These are phyloP conservation scores for Phytophthora idaei DNA, from an alignment of 352 stramenopile species.

Conservation along the genomic window DNA sequence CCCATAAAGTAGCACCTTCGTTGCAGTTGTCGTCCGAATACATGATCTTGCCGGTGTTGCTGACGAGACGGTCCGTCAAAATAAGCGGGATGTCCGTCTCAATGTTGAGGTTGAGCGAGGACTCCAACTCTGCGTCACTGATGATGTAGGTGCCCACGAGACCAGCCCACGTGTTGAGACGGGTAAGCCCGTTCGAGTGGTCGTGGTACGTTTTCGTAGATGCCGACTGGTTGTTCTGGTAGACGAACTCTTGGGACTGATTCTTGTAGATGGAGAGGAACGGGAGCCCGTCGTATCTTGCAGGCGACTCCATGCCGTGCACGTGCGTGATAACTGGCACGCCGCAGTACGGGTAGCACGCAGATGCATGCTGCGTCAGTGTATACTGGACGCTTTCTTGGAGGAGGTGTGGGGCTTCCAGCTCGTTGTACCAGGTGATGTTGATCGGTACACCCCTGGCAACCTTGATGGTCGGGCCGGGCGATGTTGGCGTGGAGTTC, in stretches of 20 bases:
- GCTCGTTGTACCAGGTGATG: slow-evolving; percentile 52
- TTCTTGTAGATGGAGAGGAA: slow-evolving; percentile 61
- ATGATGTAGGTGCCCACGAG: slow-evolving; percentile 64
- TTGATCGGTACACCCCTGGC: slow-evolving; percentile 37
- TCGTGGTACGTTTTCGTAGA: slow-evolving; percentile 69
- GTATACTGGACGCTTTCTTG: slow-evolving; percentile 41
- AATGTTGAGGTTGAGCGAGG: slow-evolving; percentile 52
- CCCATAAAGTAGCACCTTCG: slow-evolving; percentile 41
- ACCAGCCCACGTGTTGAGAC: slow-evolving; percentile 68
- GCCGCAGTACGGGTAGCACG: slow-evolving; percentile 63
- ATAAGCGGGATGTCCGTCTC: slow-evolving; percentile 60
- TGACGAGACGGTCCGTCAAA: slow-evolving; percentile 53
- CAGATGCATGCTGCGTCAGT: slow-evolving; percentile 41
- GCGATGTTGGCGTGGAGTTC: slow-evolving; percentile 39
- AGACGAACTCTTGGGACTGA: slow-evolving; percentile 52
- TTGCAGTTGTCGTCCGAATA: slow-evolving; percentile 64
- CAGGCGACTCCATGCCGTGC: slow-evolving; percentile 55
- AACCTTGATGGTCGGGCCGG: slow-evolving; percentile 48
- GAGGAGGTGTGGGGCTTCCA: slow-evolving; percentile 46
- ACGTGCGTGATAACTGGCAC: slow-evolving; percentile 59
- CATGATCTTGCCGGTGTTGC: slow-evolving; percentile 43
- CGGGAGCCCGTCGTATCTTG: slow-evolving; percentile 54
- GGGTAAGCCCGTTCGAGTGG: slow-evolving; percentile 57
- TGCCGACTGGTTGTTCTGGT: slow-evolving; percentile 64
- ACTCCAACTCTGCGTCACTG: slow-evolving; percentile 44